phyloP scores from a whole-genome alignment of 257 asterid species.

The Solanum sparsipilum region DNA sequence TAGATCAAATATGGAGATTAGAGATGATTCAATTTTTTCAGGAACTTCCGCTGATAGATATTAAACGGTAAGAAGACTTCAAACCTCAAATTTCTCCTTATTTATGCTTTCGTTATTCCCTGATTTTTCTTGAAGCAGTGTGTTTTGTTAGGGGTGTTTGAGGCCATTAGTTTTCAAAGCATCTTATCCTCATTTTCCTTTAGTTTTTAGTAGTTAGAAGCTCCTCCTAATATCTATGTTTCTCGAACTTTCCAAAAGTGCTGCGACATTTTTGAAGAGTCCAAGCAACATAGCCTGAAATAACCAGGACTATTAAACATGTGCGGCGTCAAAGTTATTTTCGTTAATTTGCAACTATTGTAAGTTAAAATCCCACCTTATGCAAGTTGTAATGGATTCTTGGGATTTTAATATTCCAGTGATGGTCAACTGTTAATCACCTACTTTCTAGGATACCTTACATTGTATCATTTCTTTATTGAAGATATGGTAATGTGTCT shows the following conservation, averaged over 20 bases:
- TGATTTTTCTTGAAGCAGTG: not conserved
- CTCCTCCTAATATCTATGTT: not conserved
- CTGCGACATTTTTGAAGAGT: not conserved
- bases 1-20: not conserved
- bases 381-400: not conserved
- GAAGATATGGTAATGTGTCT: conserved; percentile 21
- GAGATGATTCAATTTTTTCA: not conserved
- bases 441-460: conserved; percentile 8
- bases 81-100: not conserved
- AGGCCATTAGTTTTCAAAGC: not conserved
- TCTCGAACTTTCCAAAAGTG: not conserved
- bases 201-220: not conserved
- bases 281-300: not conserved
- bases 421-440: conserved; percentile 1
- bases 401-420: not conserved
- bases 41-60: not conserved
- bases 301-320: not conserved
- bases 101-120: not conserved
- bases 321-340: not conserved
- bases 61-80: not conserved
- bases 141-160: not conserved
- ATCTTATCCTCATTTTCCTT: not conserved
- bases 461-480: conserved; percentile 10
- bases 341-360: not conserved
- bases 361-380: not conserved